Evolutionary conservation across 768 basidiomycete genomes (phyloP).

Genomic region (Sarcodon aspratus): DNA sequence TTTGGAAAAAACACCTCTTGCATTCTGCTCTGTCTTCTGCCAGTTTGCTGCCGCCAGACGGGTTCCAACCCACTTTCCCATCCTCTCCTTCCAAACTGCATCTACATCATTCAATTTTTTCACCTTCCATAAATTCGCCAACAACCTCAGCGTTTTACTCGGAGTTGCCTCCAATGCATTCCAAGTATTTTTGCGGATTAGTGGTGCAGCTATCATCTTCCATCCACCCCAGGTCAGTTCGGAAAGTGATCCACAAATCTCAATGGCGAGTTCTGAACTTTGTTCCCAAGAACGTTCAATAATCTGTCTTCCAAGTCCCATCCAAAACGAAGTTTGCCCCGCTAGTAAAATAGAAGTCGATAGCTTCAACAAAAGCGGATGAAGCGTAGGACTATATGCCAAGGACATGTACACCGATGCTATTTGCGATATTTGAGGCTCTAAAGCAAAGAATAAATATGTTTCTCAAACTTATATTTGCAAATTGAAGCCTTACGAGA

Average conservation of each 20-base stretch:
- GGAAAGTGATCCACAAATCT: conserved; percentile 48
- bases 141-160: conserved; percentile 30
- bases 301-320: conserved; percentile 38
- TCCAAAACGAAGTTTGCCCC: conserved; percentile 29
- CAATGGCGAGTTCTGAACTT: conserved; percentile 30
- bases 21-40: conserved; percentile 27
- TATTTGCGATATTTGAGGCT: too few relatives aligned
- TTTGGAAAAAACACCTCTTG: conserved; percentile 13
- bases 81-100: conserved; percentile 41
- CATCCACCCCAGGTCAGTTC: conserved; percentile 69
- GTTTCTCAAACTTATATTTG: not conserved
- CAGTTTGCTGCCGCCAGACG: conserved; percentile 26
- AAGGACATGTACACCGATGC: too few relatives aligned
- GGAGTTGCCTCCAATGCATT: conserved; percentile 35
- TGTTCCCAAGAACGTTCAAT: conserved; percentile 36
- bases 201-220: conserved; percentile 56
- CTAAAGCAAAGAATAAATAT: not conserved
- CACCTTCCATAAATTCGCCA: conserved; percentile 34
- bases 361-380: conserved; percentile 18
- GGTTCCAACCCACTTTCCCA: conserved; percentile 37
- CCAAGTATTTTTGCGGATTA: conserved; percentile 39
- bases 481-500: conserved; percentile 30
- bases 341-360: conserved; percentile 25
- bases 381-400: too few relatives aligned
- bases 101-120: conserved; percentile 48